Percentiles rank a stretch among this genome's conserved stretches.
These are phyloP conservation scores for Cronartium quercuum DNA, from an alignment of 1,284 basidiomycete species.

Conservation along the genomic window DNA sequence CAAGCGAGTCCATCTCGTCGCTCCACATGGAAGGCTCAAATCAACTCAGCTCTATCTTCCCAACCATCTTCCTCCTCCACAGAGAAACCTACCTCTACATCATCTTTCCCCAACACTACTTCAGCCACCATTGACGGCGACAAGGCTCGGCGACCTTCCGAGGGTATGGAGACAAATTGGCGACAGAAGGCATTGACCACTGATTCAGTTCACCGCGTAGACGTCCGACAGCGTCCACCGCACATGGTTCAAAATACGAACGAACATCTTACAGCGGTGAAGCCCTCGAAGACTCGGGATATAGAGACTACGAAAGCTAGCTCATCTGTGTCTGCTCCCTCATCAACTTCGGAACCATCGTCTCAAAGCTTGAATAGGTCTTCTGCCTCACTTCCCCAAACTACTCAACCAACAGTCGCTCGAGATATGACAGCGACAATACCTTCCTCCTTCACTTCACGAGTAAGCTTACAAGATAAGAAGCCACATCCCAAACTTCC, in stretches of 20 bases:
- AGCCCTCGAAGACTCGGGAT: background rate
- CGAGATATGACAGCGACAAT: background rate
- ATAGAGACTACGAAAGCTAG: background rate
- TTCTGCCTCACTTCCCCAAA: background rate
- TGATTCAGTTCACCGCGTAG: too few species aligned
- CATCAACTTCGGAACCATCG: background rate
- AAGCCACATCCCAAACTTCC: slow-evolving; percentile 26
- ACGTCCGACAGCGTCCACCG: slow-evolving; percentile 14
- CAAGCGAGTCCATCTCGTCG: background rate
- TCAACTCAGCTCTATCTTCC: background rate
- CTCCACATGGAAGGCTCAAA: background rate
- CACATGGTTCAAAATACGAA: slow-evolving; percentile 9
- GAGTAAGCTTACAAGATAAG: slow-evolving; percentile 1
- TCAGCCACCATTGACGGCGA: background rate
- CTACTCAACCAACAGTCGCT: background rate
- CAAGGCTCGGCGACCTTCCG: background rate
- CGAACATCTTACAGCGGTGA: background rate
- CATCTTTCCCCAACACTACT: background rate
- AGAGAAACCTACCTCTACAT: background rate
- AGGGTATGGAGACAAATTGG: background rate
- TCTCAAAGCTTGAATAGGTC: background rate
- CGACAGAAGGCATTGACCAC: slow-evolving; percentile 3
- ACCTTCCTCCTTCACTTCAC: background rate
- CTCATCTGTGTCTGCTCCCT: background rate
- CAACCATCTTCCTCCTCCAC: background rate